Conservation (phyloP, 2,329 filamentous ascomycete genomes). For the Sclerotinia sclerotiorum region DNA sequence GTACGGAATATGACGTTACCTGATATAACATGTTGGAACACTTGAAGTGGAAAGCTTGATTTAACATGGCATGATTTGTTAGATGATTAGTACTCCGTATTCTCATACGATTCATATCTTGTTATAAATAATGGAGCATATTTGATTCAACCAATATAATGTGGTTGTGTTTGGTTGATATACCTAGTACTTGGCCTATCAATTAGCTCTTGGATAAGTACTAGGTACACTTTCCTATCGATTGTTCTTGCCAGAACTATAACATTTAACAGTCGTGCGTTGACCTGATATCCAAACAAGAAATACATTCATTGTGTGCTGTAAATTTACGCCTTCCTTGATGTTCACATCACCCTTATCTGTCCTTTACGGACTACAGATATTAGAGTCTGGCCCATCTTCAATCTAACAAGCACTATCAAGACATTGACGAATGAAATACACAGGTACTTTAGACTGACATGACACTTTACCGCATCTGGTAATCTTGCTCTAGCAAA, state of each 20-base stretch:
- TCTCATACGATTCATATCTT: neutral
- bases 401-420: no score
- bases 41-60: constrained; percentile 5
- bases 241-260: neutral
- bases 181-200: no score
- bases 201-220: neutral
- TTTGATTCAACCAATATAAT: neutral
- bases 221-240: neutral
- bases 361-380: neutral
- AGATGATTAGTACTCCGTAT: neutral
- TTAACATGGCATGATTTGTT: neutral
- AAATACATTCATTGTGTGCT: neutral
- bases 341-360: neutral
- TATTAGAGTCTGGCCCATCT: neutral
- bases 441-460: no score
- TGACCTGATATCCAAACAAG: neutral
- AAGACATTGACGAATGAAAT: no score
- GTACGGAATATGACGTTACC: constrained; percentile 2
- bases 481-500: no score
- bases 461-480: no score
- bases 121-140: neutral
- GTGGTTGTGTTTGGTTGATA: neutral
- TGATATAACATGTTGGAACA: constrained; percentile 11
- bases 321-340: neutral
- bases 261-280: neutral